These are phyloP conservation scores for Fagopyrum esculentum DNA, from an alignment of 148 eudicot genomes.

Conservation along the genomic window DNA sequence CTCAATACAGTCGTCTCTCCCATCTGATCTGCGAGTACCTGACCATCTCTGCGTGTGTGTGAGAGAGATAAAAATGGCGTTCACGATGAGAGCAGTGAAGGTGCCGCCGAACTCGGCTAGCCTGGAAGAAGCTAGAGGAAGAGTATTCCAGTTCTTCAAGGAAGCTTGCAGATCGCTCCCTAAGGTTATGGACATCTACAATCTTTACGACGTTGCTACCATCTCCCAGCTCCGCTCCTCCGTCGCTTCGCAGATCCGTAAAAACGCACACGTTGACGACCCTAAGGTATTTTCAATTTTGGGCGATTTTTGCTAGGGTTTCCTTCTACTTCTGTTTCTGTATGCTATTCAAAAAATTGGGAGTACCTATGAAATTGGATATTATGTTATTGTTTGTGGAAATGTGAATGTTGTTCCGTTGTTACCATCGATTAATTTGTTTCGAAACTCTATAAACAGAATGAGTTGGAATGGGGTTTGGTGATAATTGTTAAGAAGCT, in stretches of 20 bases:
- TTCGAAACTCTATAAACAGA: neutral
- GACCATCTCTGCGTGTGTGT: neutral
- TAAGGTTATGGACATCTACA: conserved; percentile 73
- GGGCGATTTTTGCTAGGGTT: conserved; percentile 4
- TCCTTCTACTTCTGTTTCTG: neutral
- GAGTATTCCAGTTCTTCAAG: conserved; percentile 69
- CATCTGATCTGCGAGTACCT: conserved; percentile 1
- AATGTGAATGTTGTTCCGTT: neutral
- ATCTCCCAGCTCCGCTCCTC: conserved; percentile 74
- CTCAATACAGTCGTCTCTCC: neutral
- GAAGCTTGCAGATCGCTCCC: conserved; percentile 79
- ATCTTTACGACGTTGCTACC: conserved; percentile 55
- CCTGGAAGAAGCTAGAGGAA: conserved; percentile 55
- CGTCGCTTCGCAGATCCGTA: conserved; percentile 71
- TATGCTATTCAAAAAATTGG: neutral
- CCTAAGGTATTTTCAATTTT: conserved; percentile 50
- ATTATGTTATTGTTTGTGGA: neutral
- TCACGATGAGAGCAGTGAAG: conserved; percentile 34
- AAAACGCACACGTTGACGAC: conserved; percentile 50
- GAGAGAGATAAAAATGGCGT: conserved; percentile 29
- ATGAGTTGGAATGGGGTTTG: neutral
- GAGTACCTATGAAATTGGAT: neutral
- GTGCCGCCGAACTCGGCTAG: conserved; percentile 68
- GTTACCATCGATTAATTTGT: neutral
- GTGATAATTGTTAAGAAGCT: neutral